phyloP scores from a whole-genome alignment of 345 rosid species.

The Mallotus nudiflorus region DNA sequence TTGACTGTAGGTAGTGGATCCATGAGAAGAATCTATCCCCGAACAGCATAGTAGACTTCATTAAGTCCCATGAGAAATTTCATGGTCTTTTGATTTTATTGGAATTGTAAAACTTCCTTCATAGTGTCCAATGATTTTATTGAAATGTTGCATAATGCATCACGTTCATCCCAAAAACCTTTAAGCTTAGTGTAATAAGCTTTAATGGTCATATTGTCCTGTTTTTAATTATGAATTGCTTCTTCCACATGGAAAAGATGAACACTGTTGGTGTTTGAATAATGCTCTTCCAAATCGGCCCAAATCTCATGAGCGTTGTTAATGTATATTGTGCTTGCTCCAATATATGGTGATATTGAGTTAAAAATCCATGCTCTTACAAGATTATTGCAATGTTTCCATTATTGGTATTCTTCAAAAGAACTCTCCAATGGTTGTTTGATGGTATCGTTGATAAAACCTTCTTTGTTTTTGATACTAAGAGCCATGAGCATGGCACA shows the following conservation, averaged over 20 bases:
- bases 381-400: not conserved
- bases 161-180: too few relatives aligned
- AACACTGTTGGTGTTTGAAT: not conserved
- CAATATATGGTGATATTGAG: conserved; percentile 5
- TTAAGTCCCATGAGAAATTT: too few relatives aligned
- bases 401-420: not conserved
- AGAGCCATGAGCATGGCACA: too few relatives aligned
- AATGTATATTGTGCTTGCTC: not conserved
- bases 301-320: not conserved
- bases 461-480: not conserved
- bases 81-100: too few relatives aligned
- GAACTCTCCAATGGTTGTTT: not conserved
- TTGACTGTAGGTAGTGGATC: too few relatives aligned
- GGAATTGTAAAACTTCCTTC: too few relatives aligned
- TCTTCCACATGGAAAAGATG: conserved; percentile 5
- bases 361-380: conserved; percentile 1
- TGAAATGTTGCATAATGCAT: too few relatives aligned
- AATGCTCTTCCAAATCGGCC: too few relatives aligned
- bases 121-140: too few relatives aligned
- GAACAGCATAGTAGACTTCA: too few relatives aligned
- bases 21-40: too few relatives aligned
- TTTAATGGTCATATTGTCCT: not conserved
- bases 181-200: too few relatives aligned
- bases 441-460: not conserved
- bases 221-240: not conserved